Percentiles rank a stretch among this genome's conserved stretches.
phyloP scores from a whole-genome alignment of 202 grass and related monocot species.

The Musa balbisiana region DNA sequence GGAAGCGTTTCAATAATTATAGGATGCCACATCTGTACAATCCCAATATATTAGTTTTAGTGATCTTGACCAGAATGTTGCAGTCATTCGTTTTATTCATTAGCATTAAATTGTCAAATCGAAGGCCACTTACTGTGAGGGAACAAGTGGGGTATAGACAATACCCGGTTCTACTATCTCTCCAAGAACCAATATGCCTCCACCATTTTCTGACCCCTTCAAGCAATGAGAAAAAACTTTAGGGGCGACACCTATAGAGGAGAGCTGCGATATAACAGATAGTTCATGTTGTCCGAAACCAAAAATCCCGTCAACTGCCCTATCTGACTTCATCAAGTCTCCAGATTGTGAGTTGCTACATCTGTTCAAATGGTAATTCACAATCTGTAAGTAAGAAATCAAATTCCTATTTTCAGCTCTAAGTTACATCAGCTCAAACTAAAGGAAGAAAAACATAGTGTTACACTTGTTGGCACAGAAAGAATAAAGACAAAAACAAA shows the following conservation, averaged over 20 bases:
- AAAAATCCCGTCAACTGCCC: constrained; percentile 94
- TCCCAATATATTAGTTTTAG: neutral
- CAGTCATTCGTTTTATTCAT: neutral
- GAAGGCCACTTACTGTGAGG: constrained; percentile 59
- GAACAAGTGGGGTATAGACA: constrained; percentile 89
- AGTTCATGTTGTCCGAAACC: constrained; percentile 83
- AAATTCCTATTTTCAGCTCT: too few species aligned
- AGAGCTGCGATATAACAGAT: constrained; percentile 81
- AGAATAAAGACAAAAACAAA: too few species aligned
- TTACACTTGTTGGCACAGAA: too few species aligned
- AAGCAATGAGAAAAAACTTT: constrained; percentile 95
- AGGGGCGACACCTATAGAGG: constrained; percentile 60
- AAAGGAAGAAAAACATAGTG: too few species aligned
- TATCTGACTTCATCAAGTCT: constrained; percentile 69
- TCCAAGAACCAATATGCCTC: constrained; percentile 92
- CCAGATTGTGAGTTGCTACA: constrained; percentile 89
- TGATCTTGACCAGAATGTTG: neutral
- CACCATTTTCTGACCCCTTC: constrained; percentile 83
- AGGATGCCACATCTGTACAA: neutral
- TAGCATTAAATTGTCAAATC: too few species aligned
- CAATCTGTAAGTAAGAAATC: constrained; percentile 15
- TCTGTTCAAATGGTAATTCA: constrained; percentile 38
- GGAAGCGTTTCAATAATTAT: neutral
- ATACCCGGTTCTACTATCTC: constrained; percentile 85
- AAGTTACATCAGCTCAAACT: too few species aligned